Evolutionary conservation across 2,329 filamentous ascomycete species (phyloP).

Genomic region (Madurella fahalii): DNA sequence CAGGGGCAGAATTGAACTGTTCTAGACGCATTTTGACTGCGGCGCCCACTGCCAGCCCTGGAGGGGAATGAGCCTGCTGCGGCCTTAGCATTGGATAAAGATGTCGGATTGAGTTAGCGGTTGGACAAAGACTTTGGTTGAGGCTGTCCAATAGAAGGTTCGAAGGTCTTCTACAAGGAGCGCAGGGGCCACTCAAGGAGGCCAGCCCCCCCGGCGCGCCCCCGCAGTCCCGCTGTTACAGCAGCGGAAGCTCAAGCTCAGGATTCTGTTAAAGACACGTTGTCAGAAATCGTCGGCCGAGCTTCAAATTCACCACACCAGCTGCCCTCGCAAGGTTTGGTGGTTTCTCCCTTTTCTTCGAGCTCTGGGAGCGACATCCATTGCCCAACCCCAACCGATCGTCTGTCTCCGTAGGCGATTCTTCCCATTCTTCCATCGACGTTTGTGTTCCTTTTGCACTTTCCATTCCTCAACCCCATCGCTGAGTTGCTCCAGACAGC

Average conservation of each 20-base stretch:
- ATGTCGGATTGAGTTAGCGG: no score
- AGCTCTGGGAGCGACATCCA: slow-evolving; percentile 39
- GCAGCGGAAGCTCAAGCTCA: slow-evolving; percentile 20
- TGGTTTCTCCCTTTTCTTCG: slow-evolving; percentile 28
- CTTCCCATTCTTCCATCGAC: slow-evolving; percentile 11
- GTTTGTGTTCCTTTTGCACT: slow-evolving; percentile 2
- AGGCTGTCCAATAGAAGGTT: slow-evolving; percentile 24
- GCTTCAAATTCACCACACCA: slow-evolving; percentile 23
- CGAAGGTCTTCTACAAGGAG: slow-evolving; percentile 22
- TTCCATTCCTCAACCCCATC: slow-evolving; percentile 7
- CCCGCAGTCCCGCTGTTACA: slow-evolving; percentile 22
- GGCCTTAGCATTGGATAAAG: no score
- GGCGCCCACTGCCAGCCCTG: no score
- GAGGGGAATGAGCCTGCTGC: no score
- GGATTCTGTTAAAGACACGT: slow-evolving; percentile 27
- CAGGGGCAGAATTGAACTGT: no score
- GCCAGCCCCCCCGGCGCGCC: slow-evolving; percentile 12
- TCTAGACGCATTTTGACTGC: no score
- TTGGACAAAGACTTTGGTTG: not conserved
- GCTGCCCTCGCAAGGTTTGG: slow-evolving; percentile 16
- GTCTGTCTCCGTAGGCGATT: slow-evolving; percentile 25
- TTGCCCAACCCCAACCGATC: slow-evolving; percentile 26
- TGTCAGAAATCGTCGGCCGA: slow-evolving; percentile 23
- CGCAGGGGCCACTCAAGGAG: slow-evolving; percentile 19
- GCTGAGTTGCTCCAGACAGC: slow-evolving; percentile 18